Evolutionary conservation across 1,284 basidiomycete species (phyloP).

Genomic region (Marasmius sp.): DNA sequence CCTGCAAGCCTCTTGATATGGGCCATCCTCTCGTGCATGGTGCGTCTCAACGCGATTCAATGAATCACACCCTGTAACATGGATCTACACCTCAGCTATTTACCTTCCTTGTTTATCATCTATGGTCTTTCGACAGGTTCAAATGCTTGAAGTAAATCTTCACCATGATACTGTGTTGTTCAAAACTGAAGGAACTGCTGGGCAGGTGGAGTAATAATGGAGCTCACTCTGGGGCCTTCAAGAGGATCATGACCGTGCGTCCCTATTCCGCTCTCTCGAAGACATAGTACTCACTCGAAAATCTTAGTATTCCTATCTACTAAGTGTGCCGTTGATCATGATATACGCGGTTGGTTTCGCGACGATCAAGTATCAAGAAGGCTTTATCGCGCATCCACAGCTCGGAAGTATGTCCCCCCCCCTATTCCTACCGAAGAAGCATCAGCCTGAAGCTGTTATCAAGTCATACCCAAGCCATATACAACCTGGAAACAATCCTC

Average conservation of each 20-base stretch:
- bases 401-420: conserved; percentile 47
- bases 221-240: conserved; percentile 67
- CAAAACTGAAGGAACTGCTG: neutral
- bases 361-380: conserved; percentile 70
- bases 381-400: conserved; percentile 46
- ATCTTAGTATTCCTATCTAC: conserved; percentile 67
- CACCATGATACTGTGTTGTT: neutral
- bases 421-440: neutral
- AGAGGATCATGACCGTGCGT: conserved; percentile 76
- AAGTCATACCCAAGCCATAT: conserved; percentile 68
- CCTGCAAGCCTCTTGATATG: conserved; percentile 62
- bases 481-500: conserved; percentile 51
- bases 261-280: neutral
- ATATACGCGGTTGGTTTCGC: conserved; percentile 62
- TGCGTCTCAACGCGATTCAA: conserved; percentile 27
- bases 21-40: conserved; percentile 53
- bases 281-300: neutral
- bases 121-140: conserved; percentile 79
- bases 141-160: conserved; percentile 59
- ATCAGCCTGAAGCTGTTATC: neutral
- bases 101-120: conserved; percentile 63
- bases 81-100: conserved; percentile 43
- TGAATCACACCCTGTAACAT: neutral
- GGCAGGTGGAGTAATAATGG: conserved; percentile 64
- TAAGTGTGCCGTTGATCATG: conserved; percentile 59